Evolutionary conservation across 202 grass and related monocot species (phyloP).

Genomic region (Schoenoplectus triqueter): DNA sequence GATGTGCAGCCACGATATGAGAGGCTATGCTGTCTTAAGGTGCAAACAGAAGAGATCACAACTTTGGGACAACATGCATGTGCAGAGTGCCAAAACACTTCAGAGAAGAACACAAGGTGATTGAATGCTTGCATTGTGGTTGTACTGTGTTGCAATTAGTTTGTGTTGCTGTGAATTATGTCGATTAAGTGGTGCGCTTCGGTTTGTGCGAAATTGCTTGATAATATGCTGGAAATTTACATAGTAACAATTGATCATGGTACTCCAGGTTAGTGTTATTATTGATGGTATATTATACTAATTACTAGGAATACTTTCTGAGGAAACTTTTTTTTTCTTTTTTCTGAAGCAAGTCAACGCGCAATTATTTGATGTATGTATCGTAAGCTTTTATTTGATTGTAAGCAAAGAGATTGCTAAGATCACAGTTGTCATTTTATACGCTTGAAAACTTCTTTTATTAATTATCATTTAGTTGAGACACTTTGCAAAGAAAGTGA

Average conservation of each 20-base stretch:
- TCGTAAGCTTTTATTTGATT: background rate
- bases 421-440: background rate
- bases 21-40: constrained; percentile 50
- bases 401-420: background rate
- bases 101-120: constrained; percentile 54
- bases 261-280: constrained; percentile 9
- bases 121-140: constrained; percentile 54
- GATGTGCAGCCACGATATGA: constrained; percentile 48
- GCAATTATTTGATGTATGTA: background rate
- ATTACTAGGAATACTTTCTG: background rate
- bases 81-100: constrained; percentile 56
- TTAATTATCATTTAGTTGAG: background rate
- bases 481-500: constrained; percentile 33
- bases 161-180: constrained; percentile 2
- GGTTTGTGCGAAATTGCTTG: background rate
- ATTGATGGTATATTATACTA: background rate
- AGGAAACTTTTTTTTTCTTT: background rate
- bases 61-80: constrained; percentile 62
- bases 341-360: background rate
- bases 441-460: background rate
- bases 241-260: background rate
- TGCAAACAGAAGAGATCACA: constrained; percentile 80
- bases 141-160: constrained; percentile 29
- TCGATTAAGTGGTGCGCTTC: background rate
- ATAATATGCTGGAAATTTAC: constrained; percentile 4